phyloP scores from a whole-genome alignment of 306 rosid genomes.

The Citrullus mucosospermus region DNA sequence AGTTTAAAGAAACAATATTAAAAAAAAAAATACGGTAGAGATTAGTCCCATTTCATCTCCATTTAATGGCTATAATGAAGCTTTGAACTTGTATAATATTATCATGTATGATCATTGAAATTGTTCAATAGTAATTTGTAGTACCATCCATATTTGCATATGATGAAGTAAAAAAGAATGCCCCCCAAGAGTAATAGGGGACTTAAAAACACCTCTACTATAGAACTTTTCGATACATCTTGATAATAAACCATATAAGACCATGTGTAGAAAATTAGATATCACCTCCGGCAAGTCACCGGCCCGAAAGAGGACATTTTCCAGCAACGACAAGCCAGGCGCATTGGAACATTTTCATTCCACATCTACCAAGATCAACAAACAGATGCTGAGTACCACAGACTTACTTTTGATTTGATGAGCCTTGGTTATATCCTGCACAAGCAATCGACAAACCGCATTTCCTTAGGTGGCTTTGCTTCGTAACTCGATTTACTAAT shows the following conservation, averaged over 20 bases:
- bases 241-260: neutral
- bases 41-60: too few relatives aligned
- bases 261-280: slow-evolving; percentile 15
- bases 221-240: neutral
- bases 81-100: neutral
- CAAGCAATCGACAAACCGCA: slow-evolving; percentile 12
- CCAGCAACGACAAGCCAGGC: slow-evolving; percentile 71
- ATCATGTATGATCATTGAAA: neutral
- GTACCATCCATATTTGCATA: neutral
- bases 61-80: neutral
- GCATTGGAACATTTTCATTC: slow-evolving; percentile 38
- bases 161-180: neutral
- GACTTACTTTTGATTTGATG: slow-evolving; percentile 15
- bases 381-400: slow-evolving; percentile 26
- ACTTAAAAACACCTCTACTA: neutral
- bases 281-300: slow-evolving; percentile 84
- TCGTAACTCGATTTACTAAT: slow-evolving; percentile 8
- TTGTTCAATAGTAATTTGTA: neutral
- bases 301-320: slow-evolving; percentile 36
- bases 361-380: slow-evolving; percentile 28
- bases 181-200: neutral
- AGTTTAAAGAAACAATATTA: too few relatives aligned
- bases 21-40: too few relatives aligned
- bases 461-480: slow-evolving; percentile 25
- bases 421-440: slow-evolving; percentile 48